Base-by-base conservation (phyloP, 2,329 filamentous ascomycete species). In the Aspergillus ruber region DNA sequence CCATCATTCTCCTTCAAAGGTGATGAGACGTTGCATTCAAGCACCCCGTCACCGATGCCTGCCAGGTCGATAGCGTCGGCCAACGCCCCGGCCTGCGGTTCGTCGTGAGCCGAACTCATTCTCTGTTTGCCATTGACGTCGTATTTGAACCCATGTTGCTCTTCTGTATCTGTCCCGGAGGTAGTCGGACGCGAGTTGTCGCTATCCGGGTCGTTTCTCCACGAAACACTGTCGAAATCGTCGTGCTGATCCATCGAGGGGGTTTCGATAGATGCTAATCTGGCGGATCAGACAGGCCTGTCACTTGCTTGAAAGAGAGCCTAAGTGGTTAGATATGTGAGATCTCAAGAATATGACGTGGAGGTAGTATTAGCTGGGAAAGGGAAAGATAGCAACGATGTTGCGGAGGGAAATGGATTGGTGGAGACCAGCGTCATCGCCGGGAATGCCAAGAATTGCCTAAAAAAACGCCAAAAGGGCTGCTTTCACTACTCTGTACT, bases 1-100 rank as follows among this genome's bases (percentile, higher is more conserved):
- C 93, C 91, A 62, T 96, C 89, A 62, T 91, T 93, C 75, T 97
- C 93, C 71, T 96, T 97, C 69, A 91, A 80, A 17, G 93, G 90
- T 49, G 84, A 81, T 46, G 83, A 82, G 15, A 98, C 91, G 15
- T 75, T 82, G 66, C 90, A 96, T 63, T 95, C 86, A 39, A 98
- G 78, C 48, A 81, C 79, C 56, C 94, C 91, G 56, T 83, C 77
- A 33, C 77, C 79, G 51, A 84, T 84, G 46, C 86, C 74, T 41
- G 82, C 82, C 44, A 82, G 70, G 61, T 86, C 83, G 48, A 78
- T 73, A 21, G 72, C 68, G 45, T 79, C 76, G 35, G 76, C 74
- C 50, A 76, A 65, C 25, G 74, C 63, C 15, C 72, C 76, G 18
- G 74, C 74, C 61, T 76, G 74, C 48, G 67, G 65, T 64, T 72